These are phyloP conservation scores for Suhomyces chickasaworum DNA, from an alignment of 1,139 yeast species.

Conservation along the genomic window DNA sequence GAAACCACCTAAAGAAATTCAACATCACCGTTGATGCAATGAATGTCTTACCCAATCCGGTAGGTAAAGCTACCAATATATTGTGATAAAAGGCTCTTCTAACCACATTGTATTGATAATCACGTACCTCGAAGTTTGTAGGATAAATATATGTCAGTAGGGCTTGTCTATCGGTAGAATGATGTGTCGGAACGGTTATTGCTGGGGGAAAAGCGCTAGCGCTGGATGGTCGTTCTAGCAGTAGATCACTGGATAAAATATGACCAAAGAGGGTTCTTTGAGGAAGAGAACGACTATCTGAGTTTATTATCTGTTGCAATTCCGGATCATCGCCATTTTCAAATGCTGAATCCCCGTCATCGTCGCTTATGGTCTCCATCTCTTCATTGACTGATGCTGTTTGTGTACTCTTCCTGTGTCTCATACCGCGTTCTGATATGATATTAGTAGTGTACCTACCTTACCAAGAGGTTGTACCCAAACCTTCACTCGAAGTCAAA, in stretches of 20 bases:
- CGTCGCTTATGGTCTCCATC: constrained; percentile 1
- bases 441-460: too few species aligned
- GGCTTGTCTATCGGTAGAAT: constrained; percentile 44
- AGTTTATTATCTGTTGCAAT: constrained; percentile 10
- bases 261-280: constrained; percentile 19
- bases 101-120: constrained; percentile 84
- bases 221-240: background rate
- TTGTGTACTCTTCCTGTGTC: too few species aligned
- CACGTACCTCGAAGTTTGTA: constrained; percentile 78
- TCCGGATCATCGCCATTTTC: constrained; percentile 16
- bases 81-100: constrained; percentile 71
- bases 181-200: constrained; percentile 48
- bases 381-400: background rate
- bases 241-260: constrained; percentile 1
- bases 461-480: too few species aligned
- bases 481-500: too few species aligned
- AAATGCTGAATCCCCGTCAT: constrained; percentile 11
- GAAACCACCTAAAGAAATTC: constrained; percentile 86
- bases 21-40: constrained; percentile 94
- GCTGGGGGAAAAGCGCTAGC: too few species aligned
- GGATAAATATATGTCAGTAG: constrained; percentile 73
- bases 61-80: constrained; percentile 86
- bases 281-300: constrained; percentile 10
- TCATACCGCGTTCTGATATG: background rate
- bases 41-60: constrained; percentile 96